Conservation (phyloP, 164 flowering plant species). For the Dillenia turbinata region DNA sequence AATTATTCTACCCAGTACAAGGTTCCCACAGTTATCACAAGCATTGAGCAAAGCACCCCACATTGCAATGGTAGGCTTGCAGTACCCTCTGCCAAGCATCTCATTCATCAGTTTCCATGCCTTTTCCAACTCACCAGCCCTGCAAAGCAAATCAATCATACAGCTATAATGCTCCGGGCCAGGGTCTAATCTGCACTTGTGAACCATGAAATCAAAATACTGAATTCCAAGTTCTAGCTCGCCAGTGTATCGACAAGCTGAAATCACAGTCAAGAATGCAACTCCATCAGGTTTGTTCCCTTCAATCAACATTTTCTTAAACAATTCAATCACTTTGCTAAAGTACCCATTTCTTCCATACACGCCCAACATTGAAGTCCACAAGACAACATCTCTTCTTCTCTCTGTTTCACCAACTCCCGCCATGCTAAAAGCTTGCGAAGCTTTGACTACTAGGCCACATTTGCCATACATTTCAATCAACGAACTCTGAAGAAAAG, state of each 20-base stretch:
- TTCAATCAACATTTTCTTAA: slow-evolving; percentile 41
- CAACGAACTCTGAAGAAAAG: slow-evolving; percentile 54
- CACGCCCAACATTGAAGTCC: slow-evolving; percentile 73
- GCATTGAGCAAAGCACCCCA: slow-evolving; percentile 80
- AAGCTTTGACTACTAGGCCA: slow-evolving; percentile 51
- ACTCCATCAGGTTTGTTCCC: slow-evolving; percentile 59
- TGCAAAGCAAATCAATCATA: slow-evolving; percentile 64
- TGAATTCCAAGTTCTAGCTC: slow-evolving; percentile 49
- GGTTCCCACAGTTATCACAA: slow-evolving; percentile 44
- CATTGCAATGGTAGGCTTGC: slow-evolving; percentile 27
- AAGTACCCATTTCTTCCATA: slow-evolving; percentile 60
- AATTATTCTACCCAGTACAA: slow-evolving; percentile 56
- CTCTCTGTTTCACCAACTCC: slow-evolving; percentile 22
- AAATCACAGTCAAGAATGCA: slow-evolving; percentile 57
- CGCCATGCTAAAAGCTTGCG: slow-evolving; percentile 36
- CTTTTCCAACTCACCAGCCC: slow-evolving; percentile 68
- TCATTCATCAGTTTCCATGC: slow-evolving; percentile 56
- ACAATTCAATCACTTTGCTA: slow-evolving; percentile 42
- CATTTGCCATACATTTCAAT: slow-evolving; percentile 86
- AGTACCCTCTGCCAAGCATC: slow-evolving; percentile 15
- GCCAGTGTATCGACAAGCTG: slow-evolving; percentile 73
- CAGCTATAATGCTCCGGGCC: slow-evolving; percentile 69
- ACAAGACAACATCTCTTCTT: slow-evolving; percentile 56
- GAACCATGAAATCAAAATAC: slow-evolving; percentile 56
- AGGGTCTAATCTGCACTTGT: slow-evolving; percentile 41